Evolutionary conservation across 2,329 filamentous ascomycete genomes (phyloP), one percentile per base, ranked within the genome.

Genomic region (Paecilomyces fulvus): DNA sequence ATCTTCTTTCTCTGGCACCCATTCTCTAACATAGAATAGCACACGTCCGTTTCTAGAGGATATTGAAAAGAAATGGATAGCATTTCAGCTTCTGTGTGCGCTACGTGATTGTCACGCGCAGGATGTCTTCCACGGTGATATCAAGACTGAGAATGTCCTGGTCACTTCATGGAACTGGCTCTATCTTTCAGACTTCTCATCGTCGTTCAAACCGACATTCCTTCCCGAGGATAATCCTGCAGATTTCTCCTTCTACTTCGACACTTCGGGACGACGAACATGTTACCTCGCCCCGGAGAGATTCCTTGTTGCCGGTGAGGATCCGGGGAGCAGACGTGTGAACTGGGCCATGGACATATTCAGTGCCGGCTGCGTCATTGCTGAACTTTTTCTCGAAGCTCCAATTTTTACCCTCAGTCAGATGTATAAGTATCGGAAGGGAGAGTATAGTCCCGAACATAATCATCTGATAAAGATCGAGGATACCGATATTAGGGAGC

Each of bases 151-250:
- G 73, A 99, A 99, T 66, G 85, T 95, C 33, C 79, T 99, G 51
- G 92, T 99, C 53, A 99, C 94, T 0, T 97, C 94, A 6, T 99
- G 94, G 94, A 96, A 97, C 75, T 99, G 95, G 94, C 81, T 99
- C 1, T 99, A 97, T 70, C 81, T 99, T 37, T 87, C 92, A n/a
- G 94, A 99, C 72, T 99, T 97, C 71, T 96, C 92, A 3, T 91
- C 92, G 0, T 87, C 89, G 0, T 97, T 95, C 77, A 99, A 99
- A 69, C 94, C 92, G 10, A 89, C 92, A 4, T 90, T 90, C 71
- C 79, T 99, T 2, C 94, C 94, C 2, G 92, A 96, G 71, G 92
- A 99, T 67, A 97, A 99, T 66, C 94, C 94, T 1, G 92, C 90
- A 14, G 91, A 97, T 66, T 99, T 97, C 67, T 96, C 92, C 0